A percentile compares a stretch with the other conserved stretches of the same genome.
phyloP scores from a whole-genome alignment of 2,329 filamentous ascomycete genomes.

The Thermoascus crustaceus region DNA sequence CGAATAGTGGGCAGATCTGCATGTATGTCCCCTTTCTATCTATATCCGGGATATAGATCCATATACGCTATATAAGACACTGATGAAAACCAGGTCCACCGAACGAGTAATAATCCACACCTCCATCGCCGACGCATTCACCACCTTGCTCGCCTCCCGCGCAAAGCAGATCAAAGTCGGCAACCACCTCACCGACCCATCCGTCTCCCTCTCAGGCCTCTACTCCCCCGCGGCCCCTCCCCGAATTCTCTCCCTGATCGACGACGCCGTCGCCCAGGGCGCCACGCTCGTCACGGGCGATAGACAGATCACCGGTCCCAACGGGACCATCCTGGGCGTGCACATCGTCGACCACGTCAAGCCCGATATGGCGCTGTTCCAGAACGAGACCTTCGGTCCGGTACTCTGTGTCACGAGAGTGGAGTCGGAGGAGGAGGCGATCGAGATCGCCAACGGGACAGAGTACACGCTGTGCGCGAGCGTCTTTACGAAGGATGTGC shows the following conservation, averaged over 20 bases:
- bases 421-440: conserved; percentile 6
- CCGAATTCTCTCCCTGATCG: conserved; percentile 7
- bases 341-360: conserved; percentile 4
- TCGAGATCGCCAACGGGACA: conserved; percentile 3
- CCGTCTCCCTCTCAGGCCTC: conserved; percentile 9
- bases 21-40: conserved; percentile 2
- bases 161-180: conserved; percentile 7
- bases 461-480: conserved; percentile 7
- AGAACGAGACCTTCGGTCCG: conserved; percentile 7
- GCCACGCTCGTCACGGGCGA: conserved; percentile 7
- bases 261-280: conserved; percentile 1
- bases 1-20: conserved; percentile 10
- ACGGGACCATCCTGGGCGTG: conserved; percentile 3
- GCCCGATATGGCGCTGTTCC: conserved; percentile 7
- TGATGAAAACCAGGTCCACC: conserved; percentile 4
- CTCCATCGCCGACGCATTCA: conserved; percentile 7
- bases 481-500: conserved; percentile 7
- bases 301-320: neutral
- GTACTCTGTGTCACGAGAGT: conserved; percentile 5
- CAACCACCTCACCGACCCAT: conserved; percentile 8
- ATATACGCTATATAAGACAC: neutral
- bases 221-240: conserved; percentile 7
- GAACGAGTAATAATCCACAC: conserved; percentile 8
- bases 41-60: neutral
- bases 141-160: conserved; percentile 3